These are phyloP conservation scores for Thielaviopsis euricoi DNA, from an alignment of 2,329 filamentous ascomycete species.

Conservation along the genomic window DNA sequence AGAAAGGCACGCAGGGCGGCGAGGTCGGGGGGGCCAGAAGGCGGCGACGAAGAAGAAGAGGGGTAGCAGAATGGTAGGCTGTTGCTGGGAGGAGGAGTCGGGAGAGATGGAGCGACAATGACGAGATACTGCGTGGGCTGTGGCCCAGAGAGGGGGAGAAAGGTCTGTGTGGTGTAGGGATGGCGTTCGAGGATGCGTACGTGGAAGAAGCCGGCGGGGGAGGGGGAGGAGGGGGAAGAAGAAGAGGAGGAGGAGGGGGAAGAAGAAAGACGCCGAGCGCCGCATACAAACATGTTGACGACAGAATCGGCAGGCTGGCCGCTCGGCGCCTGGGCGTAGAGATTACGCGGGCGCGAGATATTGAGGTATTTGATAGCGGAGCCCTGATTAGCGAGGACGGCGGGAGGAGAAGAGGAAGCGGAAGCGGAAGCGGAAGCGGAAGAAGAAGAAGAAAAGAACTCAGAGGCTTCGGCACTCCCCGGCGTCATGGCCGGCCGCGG, in stretches of 20 bases:
- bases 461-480: constrained; percentile 7
- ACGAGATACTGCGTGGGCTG: constrained; percentile 51
- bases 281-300: constrained; percentile 84
- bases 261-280: constrained; percentile 19
- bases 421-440: background rate
- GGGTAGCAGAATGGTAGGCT: constrained; percentile 13
- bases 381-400: constrained; percentile 63
- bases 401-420: constrained; percentile 20
- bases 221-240: constrained; percentile 5
- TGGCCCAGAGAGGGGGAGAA: constrained; percentile 53
- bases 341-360: constrained; percentile 56
- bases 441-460: background rate
- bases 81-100: constrained; percentile 20
- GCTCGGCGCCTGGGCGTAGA: constrained; percentile 51
- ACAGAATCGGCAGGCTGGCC: constrained; percentile 39
- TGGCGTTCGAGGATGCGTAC: constrained; percentile 72
- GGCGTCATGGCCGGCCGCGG: constrained; percentile 37
- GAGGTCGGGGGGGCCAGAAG: constrained; percentile 57
- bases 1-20: constrained; percentile 57
- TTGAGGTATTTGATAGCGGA: constrained; percentile 74
- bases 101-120: constrained; percentile 68
- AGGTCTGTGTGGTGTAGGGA: constrained; percentile 87
- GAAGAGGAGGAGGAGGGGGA: constrained; percentile 7
- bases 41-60: constrained; percentile 20
- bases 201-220: constrained; percentile 30